A percentile compares a stretch with the other conserved stretches of the same genome.
Evolutionary conservation across 2,329 filamentous ascomycete genomes (phyloP).

Genomic region (Fusarium buharicum): DNA sequence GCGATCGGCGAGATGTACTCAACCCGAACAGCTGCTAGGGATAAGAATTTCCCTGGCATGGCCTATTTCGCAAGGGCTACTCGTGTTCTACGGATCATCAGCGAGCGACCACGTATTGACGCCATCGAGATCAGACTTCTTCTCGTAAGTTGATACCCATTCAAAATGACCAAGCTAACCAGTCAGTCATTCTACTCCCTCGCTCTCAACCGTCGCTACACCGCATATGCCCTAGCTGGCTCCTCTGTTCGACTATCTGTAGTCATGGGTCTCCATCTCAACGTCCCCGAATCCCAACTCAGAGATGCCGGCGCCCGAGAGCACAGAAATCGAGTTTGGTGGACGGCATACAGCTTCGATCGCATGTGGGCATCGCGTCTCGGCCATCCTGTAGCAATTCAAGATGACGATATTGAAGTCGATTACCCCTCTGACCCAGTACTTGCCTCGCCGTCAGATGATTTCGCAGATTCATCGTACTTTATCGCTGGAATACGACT

Average conservation of each 20-base stretch:
- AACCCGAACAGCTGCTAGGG: conserved; percentile 49
- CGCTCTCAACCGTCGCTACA: conserved; percentile 57
- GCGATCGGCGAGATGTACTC: conserved; percentile 60
- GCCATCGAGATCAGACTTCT: conserved; percentile 57
- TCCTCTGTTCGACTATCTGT: conserved; percentile 56
- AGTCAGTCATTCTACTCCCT: conserved; percentile 57
- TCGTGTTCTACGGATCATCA: conserved; percentile 52
- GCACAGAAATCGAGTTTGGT: conserved; percentile 55
- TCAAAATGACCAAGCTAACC: rapidly evolving
- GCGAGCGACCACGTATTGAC: conserved; percentile 56
- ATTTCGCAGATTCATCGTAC: conserved; percentile 50
- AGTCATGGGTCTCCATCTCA: conserved; percentile 57
- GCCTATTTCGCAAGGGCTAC: conserved; percentile 56
- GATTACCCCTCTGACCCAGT: conserved; percentile 53
- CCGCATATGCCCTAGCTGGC: conserved; percentile 56
- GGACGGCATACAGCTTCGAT: conserved; percentile 58
- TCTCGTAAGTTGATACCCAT: conserved; percentile 49
- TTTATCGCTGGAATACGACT: conserved; percentile 53
- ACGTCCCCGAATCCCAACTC: conserved; percentile 53
- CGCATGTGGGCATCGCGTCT: conserved; percentile 61
- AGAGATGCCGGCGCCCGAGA: conserved; percentile 52
- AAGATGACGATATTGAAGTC: conserved; percentile 60
- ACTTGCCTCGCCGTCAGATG: conserved; percentile 40
- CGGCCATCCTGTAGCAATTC: conserved; percentile 59
- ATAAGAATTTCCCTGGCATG: conserved; percentile 55